Evolutionary conservation across 306 rosid species (phyloP), one percentile per base, ranked within the genome.

Genomic region (Boehmeria nivea): DNA sequence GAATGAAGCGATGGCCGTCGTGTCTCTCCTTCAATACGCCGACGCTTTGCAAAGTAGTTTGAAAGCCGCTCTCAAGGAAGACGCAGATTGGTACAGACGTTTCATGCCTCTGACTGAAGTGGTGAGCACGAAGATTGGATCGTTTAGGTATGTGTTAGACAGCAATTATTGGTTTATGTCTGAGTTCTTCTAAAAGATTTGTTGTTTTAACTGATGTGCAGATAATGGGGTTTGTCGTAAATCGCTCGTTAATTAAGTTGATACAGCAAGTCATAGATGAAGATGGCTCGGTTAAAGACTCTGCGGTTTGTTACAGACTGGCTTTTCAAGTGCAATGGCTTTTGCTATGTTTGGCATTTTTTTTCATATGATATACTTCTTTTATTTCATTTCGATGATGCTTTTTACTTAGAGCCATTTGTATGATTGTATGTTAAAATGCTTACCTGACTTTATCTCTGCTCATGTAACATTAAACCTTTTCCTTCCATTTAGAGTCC

Each of bases 41-140:
- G 96, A 91, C 17, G 52, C 67, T 36, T 64, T 91, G 77, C 94
- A 76, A 75, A 70, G 63, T 70, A 81, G 78, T 69, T 60, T 91
- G 31, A 82, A 82, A 68, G 80, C 77, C 50, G 70, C 88, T 43
- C 69, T 87, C 24, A 80, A 80, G 78, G 87, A 80, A 72, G 93
- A 78, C 34, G 71, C 66, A 26, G 89, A 91, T 68, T 84, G 96
- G 95, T 59, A 73, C 48, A 43, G 68, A 43, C 95, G 84, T 56
- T 84, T 84, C 71, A 87, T 84, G 96, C 96, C 98, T 64, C 83
- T 91, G 52, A 54, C 96, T 11, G 83, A 80, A 74, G 72, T 84
- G 91, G 98, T 91, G 80, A 69, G 51, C 71, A 71, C 31, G 52
- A 53, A 50, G 5, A 49, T 61, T 20, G 18, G 12, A 11, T 40